Evolutionary conservation across 768 basidiomycete genomes (phyloP).

Genomic region (Russula earlei): DNA sequence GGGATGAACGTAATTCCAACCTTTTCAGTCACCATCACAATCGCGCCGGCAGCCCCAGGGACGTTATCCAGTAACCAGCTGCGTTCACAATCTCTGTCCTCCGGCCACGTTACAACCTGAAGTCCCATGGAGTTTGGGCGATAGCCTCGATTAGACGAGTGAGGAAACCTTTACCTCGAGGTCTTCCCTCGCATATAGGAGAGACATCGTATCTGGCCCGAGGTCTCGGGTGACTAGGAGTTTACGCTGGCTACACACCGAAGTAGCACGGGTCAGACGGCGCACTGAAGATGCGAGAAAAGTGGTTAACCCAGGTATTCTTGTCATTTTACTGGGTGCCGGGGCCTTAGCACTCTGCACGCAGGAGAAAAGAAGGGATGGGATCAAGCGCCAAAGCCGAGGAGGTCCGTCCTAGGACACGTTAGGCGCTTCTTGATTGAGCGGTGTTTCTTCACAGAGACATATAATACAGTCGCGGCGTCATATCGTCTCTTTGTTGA

Average conservation of each 20-base stretch:
- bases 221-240: conserved; percentile 53
- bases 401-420: too few species aligned
- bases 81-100: conserved; percentile 48
- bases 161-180: conserved; percentile 37
- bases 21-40: conserved; percentile 62
- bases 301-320: not conserved
- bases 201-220: conserved; percentile 54
- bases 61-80: conserved; percentile 70
- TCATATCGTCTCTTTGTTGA: too few species aligned
- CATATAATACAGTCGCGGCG: too few species aligned
- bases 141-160: not conserved
- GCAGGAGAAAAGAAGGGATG: not conserved
- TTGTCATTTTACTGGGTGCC: not conserved
- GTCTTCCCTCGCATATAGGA: conserved; percentile 40
- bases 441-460: too few species aligned
- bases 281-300: not conserved
- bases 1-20: conserved; percentile 29
- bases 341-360: not conserved
- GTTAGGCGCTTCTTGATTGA: too few species aligned
- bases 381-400: too few species aligned
- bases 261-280: not conserved
- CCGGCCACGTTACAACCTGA: conserved; percentile 41
- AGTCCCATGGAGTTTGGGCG: not conserved
- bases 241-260: conserved; percentile 22
- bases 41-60: conserved; percentile 47